Evolutionary conservation across 2,329 filamentous ascomycete genomes (phyloP), one percentile per base, ranked within the genome.

Genomic region (Helminthosporium solani): DNA sequence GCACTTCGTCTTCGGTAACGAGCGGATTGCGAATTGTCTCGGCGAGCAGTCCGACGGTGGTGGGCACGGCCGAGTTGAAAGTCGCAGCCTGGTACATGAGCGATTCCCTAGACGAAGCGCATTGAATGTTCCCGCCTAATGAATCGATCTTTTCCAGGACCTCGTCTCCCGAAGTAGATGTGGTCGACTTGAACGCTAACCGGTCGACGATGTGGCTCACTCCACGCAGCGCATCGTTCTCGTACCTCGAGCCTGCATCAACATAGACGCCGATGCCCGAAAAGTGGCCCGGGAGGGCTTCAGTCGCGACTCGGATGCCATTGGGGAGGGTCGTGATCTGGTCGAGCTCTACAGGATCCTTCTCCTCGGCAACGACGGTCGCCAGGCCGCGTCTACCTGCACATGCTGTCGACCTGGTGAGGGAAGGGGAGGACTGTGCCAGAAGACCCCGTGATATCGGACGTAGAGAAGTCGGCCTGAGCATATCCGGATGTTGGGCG

Each of bases 11-110:
- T 20, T 95, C 87, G 7, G 89, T 95, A 56, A 97, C 86, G 44
- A 80, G 71, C 5, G 94, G 90, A 56, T 95, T 82, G 47, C 90
- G 86, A 52, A 99, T 95, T 25, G 94, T 97, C 70, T 99, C 94
- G 48, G 94, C 92, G 33, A 99, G 81, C 15, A 99, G 74, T 23
- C 80, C 89, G 19, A 95, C 82, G 11, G 92, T 90, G 7, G 83
- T 83, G 6, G 88, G 85, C 7, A 99, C 90, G 15, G 90, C 86
- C 20, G 86, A 86, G 76, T 99, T 99, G 81, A 99, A 99, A 23
- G 91, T 96, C 20, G 94, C 94, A 1, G 90, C 89, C 72, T 99
- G 94, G 76, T 99, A 99, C 94, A 99, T 99, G 74, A 99, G 82
- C 46, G 90, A 90, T 73, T 99, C 94, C 55, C 94, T 81, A 2